These are phyloP conservation scores for Rosa lucieae DNA, from an alignment of 306 rosid genomes.

Conservation along the genomic window DNA sequence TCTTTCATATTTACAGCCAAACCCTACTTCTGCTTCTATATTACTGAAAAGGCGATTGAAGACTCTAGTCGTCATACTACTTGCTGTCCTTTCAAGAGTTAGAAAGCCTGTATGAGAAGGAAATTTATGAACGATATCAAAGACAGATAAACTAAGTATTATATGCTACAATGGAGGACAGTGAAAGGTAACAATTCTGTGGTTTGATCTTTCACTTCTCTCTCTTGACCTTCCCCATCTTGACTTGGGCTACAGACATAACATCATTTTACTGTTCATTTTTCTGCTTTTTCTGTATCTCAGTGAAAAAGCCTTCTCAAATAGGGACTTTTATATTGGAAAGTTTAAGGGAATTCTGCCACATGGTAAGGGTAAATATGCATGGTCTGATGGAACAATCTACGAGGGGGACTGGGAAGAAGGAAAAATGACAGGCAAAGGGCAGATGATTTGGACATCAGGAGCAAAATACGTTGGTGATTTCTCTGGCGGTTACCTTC, in stretches of 20 bases:
- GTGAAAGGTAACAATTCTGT: slow-evolving; percentile 46
- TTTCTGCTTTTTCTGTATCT: slow-evolving; percentile 32
- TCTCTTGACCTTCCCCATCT: neutral
- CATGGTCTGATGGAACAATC: slow-evolving; percentile 74
- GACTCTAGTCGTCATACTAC: slow-evolving; percentile 19
- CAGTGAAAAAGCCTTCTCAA: slow-evolving; percentile 57
- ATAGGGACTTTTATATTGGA: slow-evolving; percentile 71
- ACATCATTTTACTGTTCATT: slow-evolving; percentile 5
- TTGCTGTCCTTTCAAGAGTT: slow-evolving; percentile 22
- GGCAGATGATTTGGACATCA: slow-evolving; percentile 63
- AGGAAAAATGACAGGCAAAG: slow-evolving; percentile 85
- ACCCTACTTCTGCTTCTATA: neutral
- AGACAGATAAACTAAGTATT: slow-evolving; percentile 27
- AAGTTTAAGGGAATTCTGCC: slow-evolving; percentile 54
- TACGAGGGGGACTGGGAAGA: slow-evolving; percentile 88
- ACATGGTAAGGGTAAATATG: slow-evolving; percentile 80
- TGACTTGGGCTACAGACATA: neutral
- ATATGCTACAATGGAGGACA: slow-evolving; percentile 45
- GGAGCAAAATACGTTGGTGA: slow-evolving; percentile 86
- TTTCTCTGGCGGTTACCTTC: slow-evolving; percentile 76
- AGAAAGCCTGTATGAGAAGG: slow-evolving; percentile 19
- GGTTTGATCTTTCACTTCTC: slow-evolving; percentile 1
- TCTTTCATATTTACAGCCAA: slow-evolving; percentile 25
- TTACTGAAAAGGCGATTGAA: slow-evolving; percentile 25
- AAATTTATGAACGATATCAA: slow-evolving; percentile 18